Percentiles rank a stretch among this genome's conserved stretches.
Evolutionary conservation across 2,329 filamentous ascomycete species (phyloP).

Genomic region (Cladophialophora exuberans): DNA sequence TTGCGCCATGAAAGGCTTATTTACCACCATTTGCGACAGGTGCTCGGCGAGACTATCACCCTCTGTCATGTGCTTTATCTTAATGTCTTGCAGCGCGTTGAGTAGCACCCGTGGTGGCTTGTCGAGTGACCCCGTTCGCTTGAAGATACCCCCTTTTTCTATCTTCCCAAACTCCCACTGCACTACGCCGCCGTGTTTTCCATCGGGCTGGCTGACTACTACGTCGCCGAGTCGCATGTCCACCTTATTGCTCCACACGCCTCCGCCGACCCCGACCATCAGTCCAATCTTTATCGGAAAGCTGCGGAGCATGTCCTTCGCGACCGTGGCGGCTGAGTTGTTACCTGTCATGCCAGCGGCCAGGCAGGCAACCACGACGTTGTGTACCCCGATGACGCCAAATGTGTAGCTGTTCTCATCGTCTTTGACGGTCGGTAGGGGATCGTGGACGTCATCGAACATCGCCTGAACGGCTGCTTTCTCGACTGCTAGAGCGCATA

Average conservation of each 20-base stretch:
- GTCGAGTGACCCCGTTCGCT: slow-evolving; percentile 18
- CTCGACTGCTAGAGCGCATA: slow-evolving; percentile 36
- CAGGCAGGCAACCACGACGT: slow-evolving; percentile 32
- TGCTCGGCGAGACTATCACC: not conserved
- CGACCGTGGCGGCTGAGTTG: slow-evolving; percentile 30
- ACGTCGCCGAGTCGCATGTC: slow-evolving; percentile 35
- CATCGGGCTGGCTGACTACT: slow-evolving; percentile 34
- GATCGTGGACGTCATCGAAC: slow-evolving; percentile 34
- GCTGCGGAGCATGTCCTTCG: slow-evolving; percentile 26
- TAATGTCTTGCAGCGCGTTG: slow-evolving; percentile 21
- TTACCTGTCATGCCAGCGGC: slow-evolving; percentile 27
- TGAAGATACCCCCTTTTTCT: not conserved
- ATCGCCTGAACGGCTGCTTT: slow-evolving; percentile 34
- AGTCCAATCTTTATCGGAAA: slow-evolving; percentile 34
- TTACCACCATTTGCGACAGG: slow-evolving; percentile 1
- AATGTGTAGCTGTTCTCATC: slow-evolving; percentile 26
- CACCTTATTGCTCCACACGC: slow-evolving; percentile 28
- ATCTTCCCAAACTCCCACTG: slow-evolving; percentile 33
- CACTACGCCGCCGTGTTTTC: slow-evolving; percentile 32
- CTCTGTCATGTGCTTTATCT: slow-evolving; percentile 12
- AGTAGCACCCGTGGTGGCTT: slow-evolving; percentile 26
- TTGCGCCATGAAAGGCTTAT: slow-evolving; percentile 2
- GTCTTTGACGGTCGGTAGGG: slow-evolving; percentile 10
- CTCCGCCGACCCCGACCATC: slow-evolving; percentile 37
- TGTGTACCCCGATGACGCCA: slow-evolving; percentile 29